A percentile compares a stretch with the other conserved stretches of the same genome.
Conservation (phyloP, 306 rosid species). For the Inga leiocalycina region DNA sequence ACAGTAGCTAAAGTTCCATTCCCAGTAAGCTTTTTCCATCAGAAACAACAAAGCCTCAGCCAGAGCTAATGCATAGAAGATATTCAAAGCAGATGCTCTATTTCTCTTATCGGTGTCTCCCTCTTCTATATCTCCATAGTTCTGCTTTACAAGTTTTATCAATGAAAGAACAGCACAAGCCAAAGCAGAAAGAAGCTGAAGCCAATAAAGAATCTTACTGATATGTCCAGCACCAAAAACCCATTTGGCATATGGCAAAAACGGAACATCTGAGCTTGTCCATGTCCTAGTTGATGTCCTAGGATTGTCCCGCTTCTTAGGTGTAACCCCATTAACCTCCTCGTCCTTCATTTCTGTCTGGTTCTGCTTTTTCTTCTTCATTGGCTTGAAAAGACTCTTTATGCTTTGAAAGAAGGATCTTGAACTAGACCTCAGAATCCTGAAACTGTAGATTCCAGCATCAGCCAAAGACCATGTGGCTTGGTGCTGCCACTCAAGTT, state of each 20-base stretch:
- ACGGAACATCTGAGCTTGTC: slow-evolving; percentile 82
- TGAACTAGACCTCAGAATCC: slow-evolving; percentile 56
- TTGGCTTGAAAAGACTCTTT: slow-evolving; percentile 51
- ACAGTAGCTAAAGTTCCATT: slow-evolving; percentile 68
- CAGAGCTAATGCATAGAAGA: slow-evolving; percentile 83
- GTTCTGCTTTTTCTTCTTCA: slow-evolving; percentile 32
- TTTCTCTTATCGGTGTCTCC: slow-evolving; percentile 86
- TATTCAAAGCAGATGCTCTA: slow-evolving; percentile 64
- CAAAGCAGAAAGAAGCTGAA: slow-evolving; percentile 84
- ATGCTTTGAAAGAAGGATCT: slow-evolving; percentile 41
- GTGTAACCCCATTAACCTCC: slow-evolving; percentile 25
- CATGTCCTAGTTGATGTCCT: slow-evolving; percentile 68
- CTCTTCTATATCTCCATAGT: slow-evolving; percentile 76
- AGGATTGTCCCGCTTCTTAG: slow-evolving; percentile 31
- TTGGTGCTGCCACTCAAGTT: slow-evolving; percentile 98
- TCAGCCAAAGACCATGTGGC: slow-evolving; percentile 85
- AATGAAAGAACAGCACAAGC: slow-evolving; percentile 79
- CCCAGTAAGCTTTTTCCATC: slow-evolving; percentile 83
- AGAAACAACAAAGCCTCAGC: slow-evolving; percentile 89
- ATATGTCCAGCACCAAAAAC: slow-evolving; percentile 67
- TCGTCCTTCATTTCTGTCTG: slow-evolving; percentile 34
- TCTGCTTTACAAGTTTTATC: slow-evolving; percentile 60
- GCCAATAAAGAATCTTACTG: slow-evolving; percentile 91
- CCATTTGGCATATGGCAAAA: slow-evolving; percentile 75
- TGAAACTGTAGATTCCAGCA: slow-evolving; percentile 66